phyloP scores from a whole-genome alignment of 2,329 filamentous ascomycete genomes.

The Fusarium cicatricum region DNA sequence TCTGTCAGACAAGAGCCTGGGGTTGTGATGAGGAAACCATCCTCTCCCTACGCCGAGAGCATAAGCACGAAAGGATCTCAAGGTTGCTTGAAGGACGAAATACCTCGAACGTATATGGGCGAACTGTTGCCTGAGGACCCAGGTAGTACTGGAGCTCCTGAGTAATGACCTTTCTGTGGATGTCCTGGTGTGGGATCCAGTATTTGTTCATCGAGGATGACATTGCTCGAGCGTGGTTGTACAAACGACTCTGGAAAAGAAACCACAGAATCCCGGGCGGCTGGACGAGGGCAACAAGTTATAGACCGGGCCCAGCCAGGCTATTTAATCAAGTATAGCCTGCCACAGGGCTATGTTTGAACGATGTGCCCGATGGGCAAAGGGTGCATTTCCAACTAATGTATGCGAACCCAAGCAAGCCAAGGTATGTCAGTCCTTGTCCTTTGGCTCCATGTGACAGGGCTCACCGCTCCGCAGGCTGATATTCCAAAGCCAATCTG shows the following conservation, averaged over 20 bases:
- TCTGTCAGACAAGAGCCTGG: conserved; percentile 66
- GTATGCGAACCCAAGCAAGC: conserved; percentile 39
- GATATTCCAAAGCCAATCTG: conserved; percentile 31
- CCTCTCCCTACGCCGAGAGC: conserved; percentile 59
- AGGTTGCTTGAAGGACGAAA: conserved; percentile 36
- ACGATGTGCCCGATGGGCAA: conserved; percentile 33
- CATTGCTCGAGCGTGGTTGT: conserved; percentile 32
- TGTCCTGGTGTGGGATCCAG: conserved; percentile 67
- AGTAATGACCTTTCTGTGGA: conserved; percentile 68
- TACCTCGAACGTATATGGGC: conserved; percentile 65
- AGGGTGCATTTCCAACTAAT: conserved; percentile 37
- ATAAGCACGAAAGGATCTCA: conserved; percentile 35
- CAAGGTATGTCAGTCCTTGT: conserved; percentile 34
- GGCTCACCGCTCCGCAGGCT: conserved; percentile 40
- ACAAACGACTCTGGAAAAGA: conserved; percentile 21
- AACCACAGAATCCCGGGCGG: conserved; percentile 19
- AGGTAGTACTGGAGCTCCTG: conserved; percentile 66
- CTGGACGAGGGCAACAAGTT: conserved; percentile 16
- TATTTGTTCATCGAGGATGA: conserved; percentile 61
- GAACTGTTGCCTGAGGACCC: conserved; percentile 65
- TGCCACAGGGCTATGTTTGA: conserved; percentile 29
- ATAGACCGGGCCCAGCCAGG: conserved; percentile 27
- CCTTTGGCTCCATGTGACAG: conserved; percentile 32
- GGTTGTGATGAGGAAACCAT: conserved; percentile 67
- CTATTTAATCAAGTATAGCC: conserved; percentile 40